Evolutionary conservation across 306 rosid species (phyloP).

Genomic region (Dicorynia guianensis): DNA sequence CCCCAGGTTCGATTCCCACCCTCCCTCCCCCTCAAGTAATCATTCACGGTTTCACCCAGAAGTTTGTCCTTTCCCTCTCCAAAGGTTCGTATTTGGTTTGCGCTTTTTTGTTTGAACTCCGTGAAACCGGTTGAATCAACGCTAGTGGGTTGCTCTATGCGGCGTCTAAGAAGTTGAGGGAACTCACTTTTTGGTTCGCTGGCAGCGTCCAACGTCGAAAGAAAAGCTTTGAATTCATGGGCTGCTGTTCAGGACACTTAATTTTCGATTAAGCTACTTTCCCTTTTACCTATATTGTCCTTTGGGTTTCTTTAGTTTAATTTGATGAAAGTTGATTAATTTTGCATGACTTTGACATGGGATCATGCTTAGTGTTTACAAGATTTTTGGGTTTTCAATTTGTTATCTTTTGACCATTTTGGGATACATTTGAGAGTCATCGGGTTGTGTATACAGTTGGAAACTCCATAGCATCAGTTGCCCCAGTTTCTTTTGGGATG

Average conservation of each 20-base stretch:
- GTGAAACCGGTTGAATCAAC: neutral
- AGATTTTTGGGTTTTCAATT: neutral
- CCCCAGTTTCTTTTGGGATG: constrained; percentile 57
- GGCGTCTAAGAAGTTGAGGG: constrained; percentile 62
- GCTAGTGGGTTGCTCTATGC: constrained; percentile 54
- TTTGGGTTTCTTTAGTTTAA: neutral
- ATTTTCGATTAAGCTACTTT: constrained; percentile 69
- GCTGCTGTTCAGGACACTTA: constrained; percentile 80
- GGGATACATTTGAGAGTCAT: constrained; percentile 87
- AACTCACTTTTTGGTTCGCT: constrained; percentile 41
- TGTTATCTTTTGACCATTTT: constrained; percentile 14
- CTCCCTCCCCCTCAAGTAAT: no score
- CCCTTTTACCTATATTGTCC: neutral
- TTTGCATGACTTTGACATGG: neutral
- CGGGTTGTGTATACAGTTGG: constrained; percentile 86
- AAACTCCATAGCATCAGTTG: constrained; percentile 87
- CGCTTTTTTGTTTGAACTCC: neutral
- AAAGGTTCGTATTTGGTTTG: no score
- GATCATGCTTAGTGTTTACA: constrained; percentile 1
- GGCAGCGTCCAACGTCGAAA: constrained; percentile 55
- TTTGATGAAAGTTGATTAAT: neutral
- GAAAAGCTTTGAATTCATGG: constrained; percentile 73
- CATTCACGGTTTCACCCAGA: no score
- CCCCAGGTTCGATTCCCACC: no score
- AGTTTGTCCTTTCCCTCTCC: no score